Evolutionary conservation across 2,329 filamentous ascomycete genomes (phyloP), one percentile per base, ranked within the genome.

Genomic region (Xylogone sp.): DNA sequence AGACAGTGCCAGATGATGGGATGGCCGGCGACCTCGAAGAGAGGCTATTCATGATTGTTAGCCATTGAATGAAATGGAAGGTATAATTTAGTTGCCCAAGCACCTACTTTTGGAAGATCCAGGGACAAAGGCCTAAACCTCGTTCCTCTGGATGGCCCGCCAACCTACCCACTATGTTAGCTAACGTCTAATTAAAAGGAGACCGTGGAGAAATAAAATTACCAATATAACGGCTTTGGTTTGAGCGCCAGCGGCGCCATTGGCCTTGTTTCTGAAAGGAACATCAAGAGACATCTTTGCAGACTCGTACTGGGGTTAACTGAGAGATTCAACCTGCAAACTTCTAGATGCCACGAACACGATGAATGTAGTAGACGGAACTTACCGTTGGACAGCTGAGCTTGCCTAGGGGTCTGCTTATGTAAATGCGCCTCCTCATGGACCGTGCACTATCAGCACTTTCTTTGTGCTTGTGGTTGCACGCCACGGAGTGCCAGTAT

Each of bases 1-100:
- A 99, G 83, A 78, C 92, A 96, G 79, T 99, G 94, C 81, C 92
- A 93, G 77, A 97, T 91, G 75, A 99, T 97, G 63, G 93, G 91
- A 74, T 99, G 94, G 63, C 94, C 94, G 61, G 94, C 94, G 67
- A 99, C 91, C 71, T 97, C 93, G 77, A 99, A 97, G 62, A 99
- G 88, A 58, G 94, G 94, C 90, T 95, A 65, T 52, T 18, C 42
- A 22, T 29, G 43, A 16, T 39, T 21, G 42, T 51, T 21, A 54
- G 51, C 55, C 61, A 58, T 46, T 55, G 48, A 56, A 50, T 44
- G 49, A 18, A 42, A 43, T 43, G 49, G 34, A 51, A 39, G 19
- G 43, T 60, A 62, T 56, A 51, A 53, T 57, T 56, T 61, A 24
- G 21, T 45, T 49, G 51, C 46, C 44, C 44, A 45, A 47, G 39